Conservation (phyloP, 208 protist species). For the Lotmaria passim region DNA sequence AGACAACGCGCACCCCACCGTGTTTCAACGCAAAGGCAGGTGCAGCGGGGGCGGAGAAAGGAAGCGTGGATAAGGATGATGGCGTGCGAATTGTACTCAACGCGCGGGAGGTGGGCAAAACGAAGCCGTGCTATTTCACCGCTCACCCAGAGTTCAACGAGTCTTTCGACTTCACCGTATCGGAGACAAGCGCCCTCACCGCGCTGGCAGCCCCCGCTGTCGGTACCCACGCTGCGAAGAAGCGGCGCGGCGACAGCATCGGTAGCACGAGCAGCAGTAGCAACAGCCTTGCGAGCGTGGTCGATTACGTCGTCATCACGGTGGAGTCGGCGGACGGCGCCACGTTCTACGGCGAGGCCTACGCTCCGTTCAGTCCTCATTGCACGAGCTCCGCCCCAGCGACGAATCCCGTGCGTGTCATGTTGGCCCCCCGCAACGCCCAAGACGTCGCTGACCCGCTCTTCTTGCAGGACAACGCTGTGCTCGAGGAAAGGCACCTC, state of each 20-base stretch:
- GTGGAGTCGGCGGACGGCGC: slow-evolving; percentile 47
- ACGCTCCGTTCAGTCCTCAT: slow-evolving; percentile 78
- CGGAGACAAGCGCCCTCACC: slow-evolving; percentile 47
- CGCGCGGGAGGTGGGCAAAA: slow-evolving; percentile 47
- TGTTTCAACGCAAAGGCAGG: not conserved
- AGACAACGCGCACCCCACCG: slow-evolving; percentile 32
- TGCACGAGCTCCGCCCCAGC: slow-evolving; percentile 42
- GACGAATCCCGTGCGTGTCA: slow-evolving; percentile 59
- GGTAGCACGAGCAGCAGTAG: not conserved
- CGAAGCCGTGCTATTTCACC: slow-evolving; percentile 55
- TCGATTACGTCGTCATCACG: slow-evolving; percentile 64
- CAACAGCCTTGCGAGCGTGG: slow-evolving; percentile 24
- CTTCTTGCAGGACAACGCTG: slow-evolving; percentile 57
- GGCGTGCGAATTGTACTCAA: slow-evolving; percentile 38
- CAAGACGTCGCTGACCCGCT: slow-evolving; percentile 63
- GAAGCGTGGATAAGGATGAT: too few relatives aligned
- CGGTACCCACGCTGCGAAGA: not conserved
- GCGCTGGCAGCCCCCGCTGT: slow-evolving; percentile 26
- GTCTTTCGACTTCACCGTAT: slow-evolving; percentile 50
- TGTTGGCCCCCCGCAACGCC: slow-evolving; percentile 79
- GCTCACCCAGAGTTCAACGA: slow-evolving; percentile 55
- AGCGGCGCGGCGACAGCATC: slow-evolving; percentile 1
- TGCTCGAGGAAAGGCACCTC: slow-evolving; percentile 49
- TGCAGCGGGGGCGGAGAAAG: too few relatives aligned
- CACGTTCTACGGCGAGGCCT: slow-evolving; percentile 66